Evolutionary conservation across 805 yeast species (phyloP), one percentile per base, ranked within the genome.

Genomic region (Zygosaccharomyces pseudorouxii): DNA sequence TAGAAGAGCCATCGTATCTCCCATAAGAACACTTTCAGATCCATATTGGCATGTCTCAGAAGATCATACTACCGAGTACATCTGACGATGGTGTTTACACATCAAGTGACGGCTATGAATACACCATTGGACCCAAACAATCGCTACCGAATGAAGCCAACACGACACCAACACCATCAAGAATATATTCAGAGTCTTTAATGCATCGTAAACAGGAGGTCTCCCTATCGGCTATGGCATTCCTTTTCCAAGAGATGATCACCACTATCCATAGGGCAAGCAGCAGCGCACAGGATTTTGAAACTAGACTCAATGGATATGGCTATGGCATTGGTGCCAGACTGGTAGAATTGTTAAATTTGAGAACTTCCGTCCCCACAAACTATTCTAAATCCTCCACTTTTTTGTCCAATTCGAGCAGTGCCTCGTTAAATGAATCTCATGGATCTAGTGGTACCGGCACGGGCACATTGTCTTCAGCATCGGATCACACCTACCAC

Each of bases 301-400:
- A 81, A 59, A 56, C 71, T 10, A 69, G 82, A 48, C 73, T 89
- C 44, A 83, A 80, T 57, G 79, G 79, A n/a, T 67, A 85, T 40
- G 97, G 97, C 2, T 83, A 83, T 59, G 79, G 78, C 46, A 77
- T 89, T 38, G 97, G 97, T 4, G 75, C 77, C 48, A 77, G 85
- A 48, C 73, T 79, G 53, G 66, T 86, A 30, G 96, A 89, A 63
- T 70, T 89, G 49, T 54, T 67, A 27, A 66, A 65, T 33, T 59
- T 63, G 16, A 58, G 69, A 39, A 60, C 63, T 9, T 61, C 68
- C 1, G 49, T 63, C 6, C 56, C 64, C 1, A 51, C 63, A 16
- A 47, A 52, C 19, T 48, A 52, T 19, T 48, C 57, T 8, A 57
- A 55, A 42, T 46, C 56, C 2, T 33, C 37, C 10, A 44, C 35